phyloP scores from a whole-genome alignment of 768 basidiomycete species.

The Tulasnella sp. region DNA sequence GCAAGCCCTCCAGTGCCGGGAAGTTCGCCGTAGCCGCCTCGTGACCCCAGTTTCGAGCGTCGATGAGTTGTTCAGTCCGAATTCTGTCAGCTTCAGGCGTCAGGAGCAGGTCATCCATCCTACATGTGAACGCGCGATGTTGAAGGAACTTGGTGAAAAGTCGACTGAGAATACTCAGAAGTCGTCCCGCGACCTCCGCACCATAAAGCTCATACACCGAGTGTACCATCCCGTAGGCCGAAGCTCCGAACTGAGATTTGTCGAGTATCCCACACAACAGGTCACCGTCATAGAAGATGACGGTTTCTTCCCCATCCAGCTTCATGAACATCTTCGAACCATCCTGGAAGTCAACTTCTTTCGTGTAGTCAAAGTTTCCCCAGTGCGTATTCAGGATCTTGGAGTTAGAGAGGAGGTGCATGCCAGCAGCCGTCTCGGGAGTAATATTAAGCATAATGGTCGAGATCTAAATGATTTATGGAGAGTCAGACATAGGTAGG shows the following conservation, averaged over 20 bases:
- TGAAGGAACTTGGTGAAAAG: constrained; percentile 96
- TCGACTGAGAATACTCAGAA: constrained; percentile 86
- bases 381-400: constrained; percentile 84
- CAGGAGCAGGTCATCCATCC: constrained; percentile 94
- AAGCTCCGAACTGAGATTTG: constrained; percentile 94
- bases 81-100: constrained; percentile 68
- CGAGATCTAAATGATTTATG: constrained; percentile 56
- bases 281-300: constrained; percentile 86
- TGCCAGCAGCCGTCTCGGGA: constrained; percentile 61
- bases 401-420: constrained; percentile 75
- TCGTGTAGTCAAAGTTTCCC: constrained; percentile 28
- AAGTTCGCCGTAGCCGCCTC: constrained; percentile 86
- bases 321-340: constrained; percentile 50
- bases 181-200: constrained; percentile 72
- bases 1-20: constrained; percentile 43
- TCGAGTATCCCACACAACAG: constrained; percentile 89
- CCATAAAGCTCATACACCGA: constrained; percentile 96
- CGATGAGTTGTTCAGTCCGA: constrained; percentile 54
- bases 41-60: constrained; percentile 63
- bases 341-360: constrained; percentile 14
- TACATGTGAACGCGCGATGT: constrained; percentile 92
- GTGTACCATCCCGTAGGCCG: constrained; percentile 92
- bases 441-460: constrained; percentile 90
- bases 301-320: constrained; percentile 52
- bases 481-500: constrained; percentile 1